These are phyloP conservation scores for Spizellomyces sp. DNA, from an alignment of 192 early-diverging fungal species.

Conservation along the genomic window DNA sequence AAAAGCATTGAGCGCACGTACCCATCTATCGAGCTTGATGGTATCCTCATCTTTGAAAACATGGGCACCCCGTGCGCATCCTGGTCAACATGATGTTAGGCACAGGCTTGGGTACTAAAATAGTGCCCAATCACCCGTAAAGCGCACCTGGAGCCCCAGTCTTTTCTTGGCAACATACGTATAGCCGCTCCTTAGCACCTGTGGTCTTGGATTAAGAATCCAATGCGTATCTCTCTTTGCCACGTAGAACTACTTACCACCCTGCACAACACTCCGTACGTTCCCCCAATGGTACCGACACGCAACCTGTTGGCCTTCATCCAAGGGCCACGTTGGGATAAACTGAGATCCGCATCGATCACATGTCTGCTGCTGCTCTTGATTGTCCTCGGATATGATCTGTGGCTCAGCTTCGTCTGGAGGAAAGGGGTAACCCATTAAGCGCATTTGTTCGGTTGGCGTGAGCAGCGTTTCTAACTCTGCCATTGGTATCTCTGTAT, in stretches of 20 bases:
- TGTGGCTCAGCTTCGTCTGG: constrained; percentile 1
- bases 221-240: no score
- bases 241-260: constrained; percentile 26
- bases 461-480: neutral
- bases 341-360: constrained; percentile 54
- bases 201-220: neutral
- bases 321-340: constrained; percentile 42
- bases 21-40: constrained; percentile 43
- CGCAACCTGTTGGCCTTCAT: constrained; percentile 33
- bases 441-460: no score
- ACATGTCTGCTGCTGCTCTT: constrained; percentile 30
- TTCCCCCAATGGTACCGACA: constrained; percentile 55
- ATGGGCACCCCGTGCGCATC: constrained; percentile 64
- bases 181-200: constrained; percentile 45
- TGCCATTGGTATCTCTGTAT: neutral
- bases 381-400: constrained; percentile 8
- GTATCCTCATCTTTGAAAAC: constrained; percentile 64
- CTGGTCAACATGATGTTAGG: constrained; percentile 13
- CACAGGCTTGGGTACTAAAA: neutral
- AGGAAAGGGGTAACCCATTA: no score
- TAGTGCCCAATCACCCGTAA: neutral
- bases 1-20: constrained; percentile 1
- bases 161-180: constrained; percentile 51
- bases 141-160: neutral
- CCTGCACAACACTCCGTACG: constrained; percentile 14